Base-by-base conservation (phyloP, 2,329 filamentous ascomycete species). In the Aspergillus pseudoglaucus region DNA sequence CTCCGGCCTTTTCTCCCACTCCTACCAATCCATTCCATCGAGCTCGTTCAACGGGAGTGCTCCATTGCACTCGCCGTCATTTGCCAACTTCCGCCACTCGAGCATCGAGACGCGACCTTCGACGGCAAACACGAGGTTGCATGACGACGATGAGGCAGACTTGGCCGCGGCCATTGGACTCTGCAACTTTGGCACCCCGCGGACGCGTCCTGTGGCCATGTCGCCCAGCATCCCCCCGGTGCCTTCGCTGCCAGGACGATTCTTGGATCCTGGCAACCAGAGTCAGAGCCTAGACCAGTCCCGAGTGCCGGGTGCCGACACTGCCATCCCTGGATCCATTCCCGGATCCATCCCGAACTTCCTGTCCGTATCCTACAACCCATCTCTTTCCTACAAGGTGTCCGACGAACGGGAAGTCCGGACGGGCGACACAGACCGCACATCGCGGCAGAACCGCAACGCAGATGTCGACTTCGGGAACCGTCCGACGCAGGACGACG, bases 161-260 rank as follows among this genome's bases (percentile, higher is more conserved):
- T 78, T 97, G 50, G 91, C 90, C 17, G 90, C 90, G 12, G 90
- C 91, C 3, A 88, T 96, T 44, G 88, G 93, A 58, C 76, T 95
- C 55, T 82, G 95, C 53, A 95, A 89, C 68, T 93, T 95, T 66
- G 84, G 85, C 55, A 96, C 90, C 42, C 83, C 87, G 51, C 80
- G 84, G 59, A 82, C 79, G 53, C 75, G 82, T 47, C 77, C 84
- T 38, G 75, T 79, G 12, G 76, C 78, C 44, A 73, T 90, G 51
- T 78, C 82, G 4, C 74, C 80, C 3, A 87, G 94, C 59, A 83
- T 89, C 4, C 91, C 91, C 33, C 90, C 90, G 0, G 90, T 96
- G 3, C 91, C 91, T 41, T 86, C 88, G 35, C 78, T 96, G 52
- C 91, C 91, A 3, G 83, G 84, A 14, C 86, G 87, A 57, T 95